Base-by-base conservation (phyloP, 2,329 filamentous ascomycete species). In the Aspergillus arachidicola region DNA sequence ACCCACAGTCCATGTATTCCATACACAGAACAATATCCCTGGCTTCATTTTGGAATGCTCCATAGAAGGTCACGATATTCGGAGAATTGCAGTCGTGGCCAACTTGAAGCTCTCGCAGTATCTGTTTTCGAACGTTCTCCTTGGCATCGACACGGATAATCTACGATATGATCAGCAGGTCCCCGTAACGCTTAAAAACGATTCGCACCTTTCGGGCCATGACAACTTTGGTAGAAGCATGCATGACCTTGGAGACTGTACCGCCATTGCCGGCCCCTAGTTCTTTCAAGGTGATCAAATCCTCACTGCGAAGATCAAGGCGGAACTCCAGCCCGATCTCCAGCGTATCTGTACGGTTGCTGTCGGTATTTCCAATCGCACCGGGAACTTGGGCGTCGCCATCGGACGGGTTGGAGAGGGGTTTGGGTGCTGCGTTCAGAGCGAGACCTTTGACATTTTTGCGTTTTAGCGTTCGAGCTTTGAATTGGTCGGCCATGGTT, bases 1-100 rank as follows among this genome's bases (percentile, higher is more conserved):
- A 98, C 95, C 95, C 95, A 76, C 94, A 93, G 80, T 99, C 95
- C 93, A 97, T 97, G 77, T 99, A 98, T 79, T 99, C 95, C 95
- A 99, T 99, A 79, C 95, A 99, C 90, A 99, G 94, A 71, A 98
- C 96, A 63, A 99, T 96, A 81, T 99, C 95, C 75, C 96, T 94
- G 66, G 93, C 93, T 75, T 96, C 92, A 76, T 97, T 98, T 74
- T 98, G 87, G 76, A 98, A 99, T 43, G 95, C 95, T 64, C 95
- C 95, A 75, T 98, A 98, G 79, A 97, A 99, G 60, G 91, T 97
- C 64, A 99, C 95, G 73, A 99, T 98, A 78, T 96, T 94, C 65
- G 95, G 92, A 26, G 92, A 97, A 75, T 97, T 95, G 80, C 95
- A 99, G 74, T 96, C 93, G 76, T 97, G 94, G 89, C 98, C 98